Percentiles rank a stretch among this genome's conserved stretches.
These are phyloP conservation scores for Schizochytrium sp. DNA, from an alignment of 108 stramenopile species.

Conservation along the genomic window DNA sequence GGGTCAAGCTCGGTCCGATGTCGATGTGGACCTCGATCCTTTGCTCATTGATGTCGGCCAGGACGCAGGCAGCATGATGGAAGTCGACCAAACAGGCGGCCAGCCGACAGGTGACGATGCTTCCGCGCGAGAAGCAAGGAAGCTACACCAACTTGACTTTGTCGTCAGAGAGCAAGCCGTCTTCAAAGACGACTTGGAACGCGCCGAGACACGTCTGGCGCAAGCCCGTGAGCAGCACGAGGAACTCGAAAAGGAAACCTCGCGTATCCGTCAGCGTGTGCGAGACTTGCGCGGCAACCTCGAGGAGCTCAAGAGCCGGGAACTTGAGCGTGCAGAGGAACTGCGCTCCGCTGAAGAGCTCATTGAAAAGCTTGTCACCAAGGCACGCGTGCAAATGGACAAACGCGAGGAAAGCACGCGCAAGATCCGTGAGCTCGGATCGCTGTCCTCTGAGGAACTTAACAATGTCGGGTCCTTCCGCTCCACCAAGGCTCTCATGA, in stretches of 20 bases:
- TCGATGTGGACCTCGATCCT: slow-evolving; percentile 44
- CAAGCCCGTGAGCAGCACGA: not conserved
- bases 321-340: not conserved
- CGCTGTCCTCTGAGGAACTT: not conserved
- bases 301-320: not conserved
- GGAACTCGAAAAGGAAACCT: not conserved
- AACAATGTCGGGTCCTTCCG: slow-evolving; percentile 11
- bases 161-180: not conserved
- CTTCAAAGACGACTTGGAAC: not conserved
- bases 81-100: not conserved
- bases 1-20: slow-evolving; percentile 10
- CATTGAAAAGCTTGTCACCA: not conserved
- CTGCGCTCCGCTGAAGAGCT: not conserved
- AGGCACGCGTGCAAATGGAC: not conserved
- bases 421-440: not conserved
- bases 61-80: slow-evolving; percentile 43
- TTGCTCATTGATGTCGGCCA: slow-evolving; percentile 62
- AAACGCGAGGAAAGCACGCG: not conserved
- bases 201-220: not conserved
- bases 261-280: not conserved
- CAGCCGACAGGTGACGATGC: not conserved
- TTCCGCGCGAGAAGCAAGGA: not conserved
- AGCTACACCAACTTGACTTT: not conserved
- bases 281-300: not conserved
- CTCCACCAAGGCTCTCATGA: slow-evolving; percentile 66